Evolutionary conservation across 352 stramenopile species (phyloP), one percentile per base, ranked within the genome.

Genomic region (Phytopythium litorale): DNA sequence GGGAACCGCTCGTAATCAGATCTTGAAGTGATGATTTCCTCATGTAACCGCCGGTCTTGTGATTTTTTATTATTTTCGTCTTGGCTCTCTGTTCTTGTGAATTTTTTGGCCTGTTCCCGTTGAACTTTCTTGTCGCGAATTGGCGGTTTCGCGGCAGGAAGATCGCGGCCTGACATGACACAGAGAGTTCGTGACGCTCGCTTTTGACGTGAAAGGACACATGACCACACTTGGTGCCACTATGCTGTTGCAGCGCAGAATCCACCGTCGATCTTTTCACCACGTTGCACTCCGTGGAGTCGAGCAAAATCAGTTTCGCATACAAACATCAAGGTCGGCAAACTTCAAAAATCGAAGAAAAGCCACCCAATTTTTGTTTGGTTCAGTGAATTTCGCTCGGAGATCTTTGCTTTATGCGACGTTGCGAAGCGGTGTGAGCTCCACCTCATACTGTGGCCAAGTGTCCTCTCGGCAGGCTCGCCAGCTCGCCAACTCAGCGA

Each of bases 321-420:
- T 33, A 53, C 46, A 53, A 53, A 33, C 2, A 3, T 33, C 45
- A 32, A 52, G 45, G 33, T 23, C 25, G n/a, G 8, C 25, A 21
- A 53, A 53, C 46, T 53, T 53, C 46, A 53, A 53, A 53, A 37
- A 53, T 53, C 46, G 46, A 53, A 53, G 46, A 53, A 53, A 35
- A 53, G 46, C 23, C 46, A 53, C 5, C 46, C 25, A 53, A 53
- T 53, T 53, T 53, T 52, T 53, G 19, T 21, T n/a, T 45, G 8
- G 40, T 45, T 49, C 42, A 49, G 42, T 49, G 42, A 49, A 49
- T 25, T 49, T 49, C 42, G 42, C 40, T 45, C 40, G 19, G 19
- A 45, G 40, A 45, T 45, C 40, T 45, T 45, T 32, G 28, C 28
- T 45, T 45, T 53, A 53, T 53, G 46, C 46, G 46, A 53, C 25